A percentile compares a stretch with the other conserved stretches of the same genome.
These are phyloP conservation scores for Thelonectria rubi DNA, from an alignment of 2,329 filamentous ascomycete species.

Conservation along the genomic window DNA sequence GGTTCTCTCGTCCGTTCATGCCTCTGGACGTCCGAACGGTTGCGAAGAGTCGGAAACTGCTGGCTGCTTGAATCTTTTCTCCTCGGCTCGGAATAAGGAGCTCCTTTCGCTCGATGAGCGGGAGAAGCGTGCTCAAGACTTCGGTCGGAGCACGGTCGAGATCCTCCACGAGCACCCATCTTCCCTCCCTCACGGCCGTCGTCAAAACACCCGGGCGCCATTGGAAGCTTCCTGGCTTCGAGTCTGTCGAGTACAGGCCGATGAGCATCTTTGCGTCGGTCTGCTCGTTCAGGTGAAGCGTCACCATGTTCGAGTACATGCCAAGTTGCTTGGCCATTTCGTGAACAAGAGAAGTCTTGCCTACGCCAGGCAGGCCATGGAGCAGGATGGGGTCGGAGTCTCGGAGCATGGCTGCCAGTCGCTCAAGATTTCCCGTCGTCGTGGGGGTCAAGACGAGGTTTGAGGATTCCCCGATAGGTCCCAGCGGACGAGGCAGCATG, in stretches of 20 bases:
- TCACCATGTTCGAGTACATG: constrained; percentile 85
- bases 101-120: constrained; percentile 91
- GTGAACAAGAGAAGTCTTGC: constrained; percentile 88
- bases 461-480: constrained; percentile 56
- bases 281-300: constrained; percentile 95
- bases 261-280: constrained; percentile 97
- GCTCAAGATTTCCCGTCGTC: constrained; percentile 75
- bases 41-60: constrained; percentile 89
- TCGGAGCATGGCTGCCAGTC: constrained; percentile 74
- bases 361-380: constrained; percentile 83
- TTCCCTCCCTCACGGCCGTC: constrained; percentile 89
- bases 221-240: constrained; percentile 85
- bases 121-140: constrained; percentile 90
- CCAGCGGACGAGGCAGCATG: constrained; percentile 71
- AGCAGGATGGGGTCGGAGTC: constrained; percentile 78
- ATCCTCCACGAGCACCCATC: constrained; percentile 98
- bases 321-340: constrained; percentile 83
- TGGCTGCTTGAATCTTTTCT: constrained; percentile 82
- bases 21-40: constrained; percentile 84
- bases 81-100: constrained; percentile 89
- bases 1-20: constrained; percentile 70
- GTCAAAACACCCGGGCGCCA: constrained; percentile 95
- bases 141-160: constrained; percentile 94
- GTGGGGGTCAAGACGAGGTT: constrained; percentile 75
- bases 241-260: constrained; percentile 90